Conservation (phyloP, 1,284 basidiomycete species). For the Naganishia sp. region DNA sequence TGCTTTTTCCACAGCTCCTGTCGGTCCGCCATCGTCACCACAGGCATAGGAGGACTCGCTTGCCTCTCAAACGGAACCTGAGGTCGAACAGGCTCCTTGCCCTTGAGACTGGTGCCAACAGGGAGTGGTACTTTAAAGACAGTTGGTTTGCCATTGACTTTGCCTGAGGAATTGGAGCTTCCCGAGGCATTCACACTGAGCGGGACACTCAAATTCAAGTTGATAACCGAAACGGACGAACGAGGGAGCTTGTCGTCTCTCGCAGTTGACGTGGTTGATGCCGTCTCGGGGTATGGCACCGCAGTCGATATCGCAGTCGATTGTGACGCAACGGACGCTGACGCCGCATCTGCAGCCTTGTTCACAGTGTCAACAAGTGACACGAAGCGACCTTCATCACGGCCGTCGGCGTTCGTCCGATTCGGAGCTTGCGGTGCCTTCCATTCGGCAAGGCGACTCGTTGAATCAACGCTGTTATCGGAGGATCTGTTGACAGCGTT, state of each 20-base stretch:
- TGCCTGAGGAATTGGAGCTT: background rate
- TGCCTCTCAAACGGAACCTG: slow-evolving; percentile 7
- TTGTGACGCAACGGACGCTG: background rate
- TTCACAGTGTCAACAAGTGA: background rate
- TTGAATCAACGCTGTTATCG: background rate
- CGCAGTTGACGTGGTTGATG: background rate
- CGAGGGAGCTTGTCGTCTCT: no score
- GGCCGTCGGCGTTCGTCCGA: no score
- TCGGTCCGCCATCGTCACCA: background rate
- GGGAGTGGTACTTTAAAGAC: background rate
- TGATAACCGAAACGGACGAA: background rate
- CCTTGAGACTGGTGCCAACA: background rate
- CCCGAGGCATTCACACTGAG: background rate
- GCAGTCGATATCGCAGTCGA: background rate
- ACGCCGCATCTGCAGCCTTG: background rate
- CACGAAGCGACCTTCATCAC: no score
- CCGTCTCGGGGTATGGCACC: background rate
- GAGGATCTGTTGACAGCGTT: background rate
- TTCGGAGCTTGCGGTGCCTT: background rate
- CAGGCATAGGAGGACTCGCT: slow-evolving; percentile 15
- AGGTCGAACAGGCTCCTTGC: slow-evolving; percentile 20
- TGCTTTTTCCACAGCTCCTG: slow-evolving; percentile 22
- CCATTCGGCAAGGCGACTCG: background rate
- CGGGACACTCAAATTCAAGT: slow-evolving; percentile 11
- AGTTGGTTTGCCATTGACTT: background rate